Percentiles rank a stretch among this genome's conserved stretches.
Conservation (phyloP, 148 eudicot species). For the Silene conica region DNA sequence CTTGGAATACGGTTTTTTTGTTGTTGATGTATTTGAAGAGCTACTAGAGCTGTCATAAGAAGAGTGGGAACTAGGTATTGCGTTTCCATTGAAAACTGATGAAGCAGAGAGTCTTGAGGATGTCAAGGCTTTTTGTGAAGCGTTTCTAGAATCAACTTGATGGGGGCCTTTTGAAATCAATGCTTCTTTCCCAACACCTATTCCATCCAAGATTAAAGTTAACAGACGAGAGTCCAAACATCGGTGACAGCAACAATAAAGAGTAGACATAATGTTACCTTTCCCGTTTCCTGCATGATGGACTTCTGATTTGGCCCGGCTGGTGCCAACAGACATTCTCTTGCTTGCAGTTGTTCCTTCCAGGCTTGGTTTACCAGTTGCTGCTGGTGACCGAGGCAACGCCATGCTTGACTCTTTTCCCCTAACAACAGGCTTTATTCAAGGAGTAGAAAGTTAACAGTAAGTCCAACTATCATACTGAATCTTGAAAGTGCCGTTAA, state of each 20-base stretch:
- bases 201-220: conserved; percentile 17
- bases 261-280: conserved; percentile 23
- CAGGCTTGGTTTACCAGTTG: conserved; percentile 30
- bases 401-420: conserved; percentile 34
- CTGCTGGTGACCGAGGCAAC: conserved; percentile 39
- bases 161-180: conserved; percentile 29
- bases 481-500: neutral
- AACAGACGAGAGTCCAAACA: neutral
- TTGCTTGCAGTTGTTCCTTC: conserved; percentile 34
- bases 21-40: conserved; percentile 18
- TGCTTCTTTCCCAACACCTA: conserved; percentile 42
- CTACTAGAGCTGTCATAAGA: conserved; percentile 58
- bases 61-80: conserved; percentile 36
- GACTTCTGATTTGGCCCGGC: conserved; percentile 45
- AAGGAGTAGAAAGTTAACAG: conserved; percentile 9
- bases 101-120: conserved; percentile 41
- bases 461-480: conserved; percentile 19
- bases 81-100: conserved; percentile 35
- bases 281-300: conserved; percentile 32
- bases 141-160: conserved; percentile 34
- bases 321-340: conserved; percentile 43
- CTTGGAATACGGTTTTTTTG: neutral
- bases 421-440: conserved; percentile 38
- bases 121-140: conserved; percentile 39
- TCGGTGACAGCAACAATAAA: neutral